Percentiles rank a stretch among this genome's conserved stretches.
Evolutionary conservation across 1,284 basidiomycete species (phyloP).

Genomic region (Vanrija sp.): DNA sequence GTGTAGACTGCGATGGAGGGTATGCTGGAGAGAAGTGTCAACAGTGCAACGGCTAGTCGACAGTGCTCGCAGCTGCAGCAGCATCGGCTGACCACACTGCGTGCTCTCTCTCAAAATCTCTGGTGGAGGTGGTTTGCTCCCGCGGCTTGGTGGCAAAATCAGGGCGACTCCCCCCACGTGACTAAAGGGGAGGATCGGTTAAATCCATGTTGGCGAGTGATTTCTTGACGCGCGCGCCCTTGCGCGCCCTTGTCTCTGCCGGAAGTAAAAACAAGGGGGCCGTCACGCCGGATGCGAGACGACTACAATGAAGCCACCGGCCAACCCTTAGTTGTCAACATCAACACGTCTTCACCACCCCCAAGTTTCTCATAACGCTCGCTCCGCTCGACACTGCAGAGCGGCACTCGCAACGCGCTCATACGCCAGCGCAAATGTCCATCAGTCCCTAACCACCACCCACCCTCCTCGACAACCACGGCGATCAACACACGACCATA

Average conservation of each 20-base stretch:
- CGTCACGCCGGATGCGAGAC: neutral
- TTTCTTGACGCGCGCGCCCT: neutral
- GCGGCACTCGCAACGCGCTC: too few relatives aligned
- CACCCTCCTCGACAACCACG: neutral
- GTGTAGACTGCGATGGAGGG: neutral
- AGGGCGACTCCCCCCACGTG: neutral
- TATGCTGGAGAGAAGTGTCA: neutral
- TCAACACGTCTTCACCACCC: neutral
- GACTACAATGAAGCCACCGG: neutral
- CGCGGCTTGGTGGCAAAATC: conserved; percentile 3
- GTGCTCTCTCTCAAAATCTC: conserved; percentile 7
- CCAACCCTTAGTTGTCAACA: too few relatives aligned
- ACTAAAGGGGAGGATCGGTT: neutral
- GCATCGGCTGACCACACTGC: neutral
- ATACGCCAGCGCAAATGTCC: too few relatives aligned
- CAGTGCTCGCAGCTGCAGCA: neutral
- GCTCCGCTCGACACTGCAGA: too few relatives aligned
- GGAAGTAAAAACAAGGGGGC: neutral
- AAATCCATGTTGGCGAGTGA: neutral
- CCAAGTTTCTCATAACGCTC: neutral
- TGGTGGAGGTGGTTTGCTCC: neutral
- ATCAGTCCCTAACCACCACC: too few relatives aligned
- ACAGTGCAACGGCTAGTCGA: too few relatives aligned
- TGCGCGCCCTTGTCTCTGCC: neutral
- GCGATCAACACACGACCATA: too few relatives aligned